Percentiles rank a stretch among this genome's conserved stretches.
phyloP scores from a whole-genome alignment of 1,139 yeast genomes.

The Scheffersomyces illinoinensis region DNA sequence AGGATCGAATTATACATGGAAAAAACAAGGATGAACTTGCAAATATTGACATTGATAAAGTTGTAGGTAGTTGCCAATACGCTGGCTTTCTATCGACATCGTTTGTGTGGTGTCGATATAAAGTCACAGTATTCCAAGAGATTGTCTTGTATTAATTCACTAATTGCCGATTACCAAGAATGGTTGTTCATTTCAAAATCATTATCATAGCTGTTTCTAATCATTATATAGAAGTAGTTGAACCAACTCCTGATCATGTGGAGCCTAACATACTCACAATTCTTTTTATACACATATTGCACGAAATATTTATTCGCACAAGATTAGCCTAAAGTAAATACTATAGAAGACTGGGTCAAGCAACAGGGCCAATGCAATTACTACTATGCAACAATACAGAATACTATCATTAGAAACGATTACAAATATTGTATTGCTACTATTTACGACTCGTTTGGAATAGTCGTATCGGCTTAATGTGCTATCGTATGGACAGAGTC shows the following conservation, averaged over 20 bases:
- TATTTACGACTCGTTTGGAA: neutral
- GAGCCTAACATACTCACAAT: neutral
- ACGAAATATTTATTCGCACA: neutral
- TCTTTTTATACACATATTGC: neutral
- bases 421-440: too few species aligned
- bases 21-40: neutral
- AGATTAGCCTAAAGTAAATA: neutral
- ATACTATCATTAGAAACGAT: too few species aligned
- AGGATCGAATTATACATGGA: neutral
- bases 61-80: neutral
- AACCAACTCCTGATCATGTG: neutral
- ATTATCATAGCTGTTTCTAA: neutral
- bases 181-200: neutral
- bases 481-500: neutral
- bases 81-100: slow-evolving; percentile 2
- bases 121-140: neutral
- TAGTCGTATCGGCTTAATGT: neutral
- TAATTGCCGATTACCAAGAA: neutral
- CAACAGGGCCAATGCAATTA: too few species aligned
- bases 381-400: neutral
- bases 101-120: slow-evolving; percentile 5
- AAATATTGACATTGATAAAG: neutral
- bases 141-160: too few species aligned
- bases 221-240: neutral
- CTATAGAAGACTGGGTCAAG: too few species aligned